Conservation (phyloP, 345 rosid genomes). For the Eucalyptus erythrocorys region DNA sequence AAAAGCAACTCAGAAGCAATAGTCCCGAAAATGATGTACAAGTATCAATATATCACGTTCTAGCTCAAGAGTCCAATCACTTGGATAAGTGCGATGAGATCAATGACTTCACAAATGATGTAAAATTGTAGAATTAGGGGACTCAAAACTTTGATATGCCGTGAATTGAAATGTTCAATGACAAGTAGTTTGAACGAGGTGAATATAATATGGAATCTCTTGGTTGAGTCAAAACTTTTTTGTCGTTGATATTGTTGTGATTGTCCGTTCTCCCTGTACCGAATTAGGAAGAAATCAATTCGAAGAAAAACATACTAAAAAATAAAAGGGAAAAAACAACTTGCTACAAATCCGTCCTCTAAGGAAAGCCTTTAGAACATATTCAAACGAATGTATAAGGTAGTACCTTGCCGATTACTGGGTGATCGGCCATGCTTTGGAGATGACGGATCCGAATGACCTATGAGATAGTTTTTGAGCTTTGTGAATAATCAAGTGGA, state of each 20-base stretch:
- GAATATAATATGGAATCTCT: rapidly evolving
- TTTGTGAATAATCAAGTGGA: too few relatives aligned
- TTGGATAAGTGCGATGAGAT: rapidly evolving
- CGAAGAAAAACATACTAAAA: background rate
- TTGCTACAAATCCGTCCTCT: background rate
- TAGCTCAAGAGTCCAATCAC: rapidly evolving
- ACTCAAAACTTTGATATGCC: rapidly evolving
- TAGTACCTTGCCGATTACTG: background rate
- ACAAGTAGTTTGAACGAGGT: rapidly evolving
- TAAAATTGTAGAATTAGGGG: rapidly evolving
- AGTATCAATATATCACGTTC: rapidly evolving
- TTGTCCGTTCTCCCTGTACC: rapidly evolving
- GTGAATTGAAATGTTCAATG: rapidly evolving
- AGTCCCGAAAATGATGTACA: rapidly evolving
- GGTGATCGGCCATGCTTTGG: background rate
- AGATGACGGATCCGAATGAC: background rate
- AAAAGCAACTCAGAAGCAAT: background rate
- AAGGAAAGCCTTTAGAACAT: background rate
- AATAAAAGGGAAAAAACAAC: background rate
- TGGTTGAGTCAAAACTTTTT: background rate
- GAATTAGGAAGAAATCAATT: background rate
- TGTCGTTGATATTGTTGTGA: rapidly evolving
- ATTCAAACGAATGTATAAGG: background rate
- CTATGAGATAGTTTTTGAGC: too few relatives aligned
- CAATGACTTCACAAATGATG: background rate